Base-by-base conservation (phyloP, 805 yeast genomes). In the Metschnikowia aberdeeniae region DNA sequence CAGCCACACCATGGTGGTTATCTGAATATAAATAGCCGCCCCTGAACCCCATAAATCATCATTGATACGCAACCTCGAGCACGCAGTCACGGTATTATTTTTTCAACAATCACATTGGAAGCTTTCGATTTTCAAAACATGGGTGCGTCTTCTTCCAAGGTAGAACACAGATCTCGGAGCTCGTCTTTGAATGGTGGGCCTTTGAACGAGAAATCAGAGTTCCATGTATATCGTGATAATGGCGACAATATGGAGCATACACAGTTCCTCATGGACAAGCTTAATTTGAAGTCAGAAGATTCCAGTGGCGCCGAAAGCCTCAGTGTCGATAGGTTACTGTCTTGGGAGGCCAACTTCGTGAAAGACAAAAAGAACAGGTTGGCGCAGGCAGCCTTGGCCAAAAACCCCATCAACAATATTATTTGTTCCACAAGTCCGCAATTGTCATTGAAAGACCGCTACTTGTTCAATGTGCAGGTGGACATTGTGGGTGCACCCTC, bases 361-460 rank as follows among this genome's bases (percentile, higher is more conserved):
- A 47, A 73, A 3, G 76, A 75, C 51, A 72, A 76, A 5, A 78
- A 78, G 56, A 79, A 79, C 57, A 58, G 61, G 45, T 63, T 80
- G 45, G 80, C 81, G 6, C 73, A 79, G 51, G 76, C 75, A 51
- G 81, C 82, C 1, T 66, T 80, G 54, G 71, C 80, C 3, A 72
- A 72, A 19, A 73, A 73, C 45, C 68, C 68, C 36, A 70, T 79
- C 55, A 63, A 66, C 17, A 57, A 64, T 24, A 64, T 78, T 34
- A 67, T 78, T 38, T 71, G 69, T 4, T 65, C 66, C 43, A 61
- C 73, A 13, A 50, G 40, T 26, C 36, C 49, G 13, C 27, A 40
- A 24, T 46, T 40, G 39, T 46, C 44, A 43, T 47, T 59, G 35
- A 58, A 58, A 36, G 60, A 62, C 44, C 62, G 60, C 32, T 68